Conservation (phyloP, 768 basidiomycete genomes). For the Trametes cubensis region DNA sequence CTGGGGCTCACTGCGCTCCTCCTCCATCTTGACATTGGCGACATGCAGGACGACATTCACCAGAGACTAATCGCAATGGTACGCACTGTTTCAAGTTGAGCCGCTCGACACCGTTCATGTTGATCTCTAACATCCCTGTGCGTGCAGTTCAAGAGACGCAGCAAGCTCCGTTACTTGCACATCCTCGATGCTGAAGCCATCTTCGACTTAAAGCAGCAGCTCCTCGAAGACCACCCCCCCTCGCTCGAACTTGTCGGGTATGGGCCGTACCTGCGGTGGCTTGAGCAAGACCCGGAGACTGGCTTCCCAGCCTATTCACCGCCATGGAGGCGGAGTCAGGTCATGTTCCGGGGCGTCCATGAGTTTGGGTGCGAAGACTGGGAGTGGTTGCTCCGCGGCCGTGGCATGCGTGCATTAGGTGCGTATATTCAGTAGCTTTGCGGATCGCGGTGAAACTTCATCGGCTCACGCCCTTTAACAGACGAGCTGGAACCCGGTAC, state of each 20-base stretch:
- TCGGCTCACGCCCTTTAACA: no score
- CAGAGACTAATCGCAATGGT: slow-evolving; percentile 3
- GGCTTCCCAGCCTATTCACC: background rate
- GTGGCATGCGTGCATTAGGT: background rate
- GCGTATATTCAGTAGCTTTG: background rate
- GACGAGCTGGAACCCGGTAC: no score
- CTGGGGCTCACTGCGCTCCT: slow-evolving; percentile 1
- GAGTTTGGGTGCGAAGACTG: slow-evolving; percentile 23
- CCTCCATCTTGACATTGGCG: background rate
- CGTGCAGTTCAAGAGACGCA: slow-evolving; percentile 4
- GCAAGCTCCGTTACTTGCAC: slow-evolving; percentile 3
- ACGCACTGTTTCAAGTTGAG: background rate
- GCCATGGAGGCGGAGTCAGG: slow-evolving; percentile 10
- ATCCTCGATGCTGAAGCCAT: background rate
- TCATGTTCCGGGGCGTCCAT: slow-evolving; percentile 12
- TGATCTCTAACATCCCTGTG: background rate
- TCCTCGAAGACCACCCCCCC: slow-evolving; percentile 17
- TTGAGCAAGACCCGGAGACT: slow-evolving; percentile 6
- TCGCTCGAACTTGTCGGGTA: slow-evolving; percentile 19
- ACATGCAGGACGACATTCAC: background rate
- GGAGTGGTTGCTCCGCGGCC: slow-evolving; percentile 22
- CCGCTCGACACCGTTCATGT: no score
- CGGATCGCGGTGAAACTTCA: no score
- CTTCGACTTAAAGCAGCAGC: slow-evolving; percentile 11
- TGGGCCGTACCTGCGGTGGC: slow-evolving; percentile 9